Evolutionary conservation across 768 basidiomycete genomes (phyloP).

Genomic region (Hebeloma cylindrosporum): DNA sequence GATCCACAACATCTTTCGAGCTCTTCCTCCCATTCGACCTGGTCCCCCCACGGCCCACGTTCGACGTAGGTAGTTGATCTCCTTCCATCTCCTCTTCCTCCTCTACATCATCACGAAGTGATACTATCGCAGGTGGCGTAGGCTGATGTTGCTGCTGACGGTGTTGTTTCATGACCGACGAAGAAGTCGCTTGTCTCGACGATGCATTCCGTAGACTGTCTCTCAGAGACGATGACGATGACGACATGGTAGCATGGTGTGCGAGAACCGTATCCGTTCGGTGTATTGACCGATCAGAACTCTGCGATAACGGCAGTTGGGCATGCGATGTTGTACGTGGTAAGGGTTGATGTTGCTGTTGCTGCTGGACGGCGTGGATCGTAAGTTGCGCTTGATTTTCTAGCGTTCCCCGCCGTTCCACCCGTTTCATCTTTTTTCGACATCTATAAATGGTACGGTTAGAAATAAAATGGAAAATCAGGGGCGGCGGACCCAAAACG

Average conservation of each 20-base stretch:
- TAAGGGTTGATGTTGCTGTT: constrained; percentile 25
- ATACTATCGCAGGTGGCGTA: constrained; percentile 24
- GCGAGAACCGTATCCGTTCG: constrained; percentile 28
- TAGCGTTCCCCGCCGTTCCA: constrained; percentile 70
- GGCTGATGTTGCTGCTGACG: constrained; percentile 19
- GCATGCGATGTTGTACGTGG: constrained; percentile 17
- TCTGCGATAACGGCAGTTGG: constrained; percentile 20
- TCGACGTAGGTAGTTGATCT: constrained; percentile 27
- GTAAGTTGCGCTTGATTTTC: constrained; percentile 40
- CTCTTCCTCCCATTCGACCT: constrained; percentile 20
- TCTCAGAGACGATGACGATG: constrained; percentile 4
- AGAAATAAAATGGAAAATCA: constrained; percentile 7
- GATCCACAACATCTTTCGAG: constrained; percentile 30
- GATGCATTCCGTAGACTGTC: constrained; percentile 2
- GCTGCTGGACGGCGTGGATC: constrained; percentile 17
- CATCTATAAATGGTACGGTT: constrained; percentile 42
- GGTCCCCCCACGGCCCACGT: constrained; percentile 27
- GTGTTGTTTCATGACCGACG: constrained; percentile 8
- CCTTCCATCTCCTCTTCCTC: constrained; percentile 22
- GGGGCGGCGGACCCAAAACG: no score
- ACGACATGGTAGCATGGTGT: constrained; percentile 17
- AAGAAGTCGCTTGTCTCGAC: no score
- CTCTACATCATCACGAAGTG: constrained; percentile 20
- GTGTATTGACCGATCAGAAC: constrained; percentile 24
- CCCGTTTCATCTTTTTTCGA: constrained; percentile 85